phyloP scores from a whole-genome alignment of 2,329 filamentous ascomycete species.

The Chaetomium globosum region DNA sequence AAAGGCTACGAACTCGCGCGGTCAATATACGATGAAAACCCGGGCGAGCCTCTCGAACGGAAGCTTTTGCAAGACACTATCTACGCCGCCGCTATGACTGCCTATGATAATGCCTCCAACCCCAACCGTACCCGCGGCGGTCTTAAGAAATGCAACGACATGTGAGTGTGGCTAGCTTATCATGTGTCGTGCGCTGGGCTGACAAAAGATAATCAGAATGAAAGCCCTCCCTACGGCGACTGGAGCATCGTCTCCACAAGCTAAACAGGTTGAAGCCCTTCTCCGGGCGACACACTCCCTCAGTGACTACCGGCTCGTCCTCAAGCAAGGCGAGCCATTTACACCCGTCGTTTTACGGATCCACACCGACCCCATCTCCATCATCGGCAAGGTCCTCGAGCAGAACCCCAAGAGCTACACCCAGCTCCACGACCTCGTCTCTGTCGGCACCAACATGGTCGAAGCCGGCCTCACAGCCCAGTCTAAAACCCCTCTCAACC shows the following conservation, averaged over 20 bases:
- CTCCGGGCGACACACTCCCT: constrained; percentile 73
- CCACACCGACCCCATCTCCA: constrained; percentile 71
- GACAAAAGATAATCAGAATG: constrained; percentile 50
- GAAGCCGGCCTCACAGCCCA: constrained; percentile 55
- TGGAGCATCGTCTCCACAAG: constrained; percentile 52
- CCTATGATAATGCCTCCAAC: constrained; percentile 82
- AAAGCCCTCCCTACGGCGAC: constrained; percentile 65
- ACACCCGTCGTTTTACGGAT: constrained; percentile 77
- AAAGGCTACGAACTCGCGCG: constrained; percentile 64
- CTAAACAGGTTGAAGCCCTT: constrained; percentile 62
- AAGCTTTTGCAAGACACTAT: constrained; percentile 62
- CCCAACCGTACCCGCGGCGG: constrained; percentile 75
- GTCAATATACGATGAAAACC: constrained; percentile 61
- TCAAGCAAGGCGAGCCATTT: constrained; percentile 80
- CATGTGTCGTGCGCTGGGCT: not conserved
- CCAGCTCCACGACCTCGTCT: constrained; percentile 70
- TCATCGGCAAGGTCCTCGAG: constrained; percentile 72
- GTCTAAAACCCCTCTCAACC: constrained; percentile 27
- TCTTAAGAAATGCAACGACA: constrained; percentile 75
- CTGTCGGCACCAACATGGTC: constrained; percentile 69
- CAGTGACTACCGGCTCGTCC: constrained; percentile 73
- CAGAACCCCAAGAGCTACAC: constrained; percentile 77
- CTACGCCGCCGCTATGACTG: constrained; percentile 64
- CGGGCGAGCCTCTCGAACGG: constrained; percentile 52
- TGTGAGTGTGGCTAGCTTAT: constrained; percentile 49